Percentiles rank a stretch among this genome's conserved stretches.
These are phyloP conservation scores for Pseudophaeomoniella oleicola DNA, from an alignment of 2,329 filamentous ascomycete species.

Conservation along the genomic window DNA sequence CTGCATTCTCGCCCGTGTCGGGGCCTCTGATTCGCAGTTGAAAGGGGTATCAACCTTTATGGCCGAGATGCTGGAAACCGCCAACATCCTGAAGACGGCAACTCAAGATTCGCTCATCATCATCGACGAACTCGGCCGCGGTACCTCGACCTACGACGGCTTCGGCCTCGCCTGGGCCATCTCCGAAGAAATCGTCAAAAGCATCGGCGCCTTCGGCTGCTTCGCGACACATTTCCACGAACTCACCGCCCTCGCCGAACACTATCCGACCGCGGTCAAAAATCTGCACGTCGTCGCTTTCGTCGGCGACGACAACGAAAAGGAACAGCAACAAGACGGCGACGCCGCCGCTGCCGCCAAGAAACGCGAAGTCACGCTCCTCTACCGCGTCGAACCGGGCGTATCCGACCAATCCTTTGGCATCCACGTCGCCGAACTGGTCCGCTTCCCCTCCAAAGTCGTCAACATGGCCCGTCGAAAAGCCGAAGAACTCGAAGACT, in stretches of 20 bases:
- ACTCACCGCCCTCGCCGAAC: constrained; percentile 76
- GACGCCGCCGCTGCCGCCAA: constrained; percentile 30
- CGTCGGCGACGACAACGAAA: constrained; percentile 26
- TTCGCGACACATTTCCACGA: constrained; percentile 99
- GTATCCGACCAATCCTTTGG: constrained; percentile 96
- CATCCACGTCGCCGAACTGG: constrained; percentile 94
- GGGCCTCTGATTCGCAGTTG: constrained; percentile 88
- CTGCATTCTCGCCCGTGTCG: constrained; percentile 88
- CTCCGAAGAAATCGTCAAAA: constrained; percentile 88
- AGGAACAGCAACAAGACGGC: constrained; percentile 27
- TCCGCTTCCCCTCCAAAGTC: constrained; percentile 91
- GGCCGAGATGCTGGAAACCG: constrained; percentile 98
- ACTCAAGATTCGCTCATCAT: constrained; percentile 94
- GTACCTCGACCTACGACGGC: constrained; percentile 94
- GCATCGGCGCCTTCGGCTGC: constrained; percentile 86
- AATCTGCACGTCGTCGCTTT: constrained; percentile 96
- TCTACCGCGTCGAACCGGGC: constrained; percentile 93
- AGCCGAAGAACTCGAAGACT: constrained; percentile 95
- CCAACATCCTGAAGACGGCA: constrained; percentile 94
- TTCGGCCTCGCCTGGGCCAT: constrained; percentile 99
- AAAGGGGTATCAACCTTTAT: constrained; percentile 98
- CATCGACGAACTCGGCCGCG: constrained; percentile 91
- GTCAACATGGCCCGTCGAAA: constrained; percentile 99
- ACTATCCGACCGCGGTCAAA: constrained; percentile 64
- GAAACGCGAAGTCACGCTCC: constrained; percentile 71